phyloP scores from a whole-genome alignment of 495 filamentous ascomycete genomes.

The Cryomyces minteri region DNA sequence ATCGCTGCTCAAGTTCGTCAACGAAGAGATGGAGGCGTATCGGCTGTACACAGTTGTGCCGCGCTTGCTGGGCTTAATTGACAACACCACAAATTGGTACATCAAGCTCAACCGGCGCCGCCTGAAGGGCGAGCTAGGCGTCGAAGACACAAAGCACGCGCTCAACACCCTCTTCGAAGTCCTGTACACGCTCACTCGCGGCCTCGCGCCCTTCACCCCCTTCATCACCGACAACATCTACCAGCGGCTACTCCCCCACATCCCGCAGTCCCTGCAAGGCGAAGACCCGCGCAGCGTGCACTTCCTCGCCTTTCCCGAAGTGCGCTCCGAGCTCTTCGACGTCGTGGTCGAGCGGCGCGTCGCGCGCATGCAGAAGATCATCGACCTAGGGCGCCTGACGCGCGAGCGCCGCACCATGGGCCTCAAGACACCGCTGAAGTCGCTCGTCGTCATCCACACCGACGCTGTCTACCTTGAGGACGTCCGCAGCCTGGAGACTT shows the following conservation, averaged over 20 bases:
- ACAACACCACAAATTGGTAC: conserved; percentile 98
- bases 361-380: conserved; percentile 83
- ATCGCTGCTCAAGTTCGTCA: conserved; percentile 79
- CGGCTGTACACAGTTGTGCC: conserved; percentile 92
- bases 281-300: conserved; percentile 74
- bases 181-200: conserved; percentile 70
- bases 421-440: conserved; percentile 80
- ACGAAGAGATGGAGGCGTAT: conserved; percentile 78
- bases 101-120: conserved; percentile 97
- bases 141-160: conserved; percentile 76
- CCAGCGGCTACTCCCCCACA: conserved; percentile 60
- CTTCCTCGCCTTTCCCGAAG: conserved; percentile 79
- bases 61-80: conserved; percentile 68
- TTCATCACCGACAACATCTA: conserved; percentile 96
- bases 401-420: conserved; percentile 72
- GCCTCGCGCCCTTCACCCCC: conserved; percentile 84
- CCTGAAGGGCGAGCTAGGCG: conserved; percentile 80
- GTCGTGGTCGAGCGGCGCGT: conserved; percentile 71
- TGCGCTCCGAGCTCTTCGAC: conserved; percentile 76
- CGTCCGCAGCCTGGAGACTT: conserved; percentile 60
- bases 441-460: conserved; percentile 74
- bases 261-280: conserved; percentile 42
- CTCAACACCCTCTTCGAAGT: conserved; percentile 96
- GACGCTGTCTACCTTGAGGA: conserved; percentile 73
- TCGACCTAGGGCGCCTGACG: conserved; percentile 71